A percentile compares a stretch with the other conserved stretches of the same genome.
These are phyloP conservation scores for Abelmoschus esculentus DNA, from an alignment of 345 rosid genomes.

Conservation along the genomic window DNA sequence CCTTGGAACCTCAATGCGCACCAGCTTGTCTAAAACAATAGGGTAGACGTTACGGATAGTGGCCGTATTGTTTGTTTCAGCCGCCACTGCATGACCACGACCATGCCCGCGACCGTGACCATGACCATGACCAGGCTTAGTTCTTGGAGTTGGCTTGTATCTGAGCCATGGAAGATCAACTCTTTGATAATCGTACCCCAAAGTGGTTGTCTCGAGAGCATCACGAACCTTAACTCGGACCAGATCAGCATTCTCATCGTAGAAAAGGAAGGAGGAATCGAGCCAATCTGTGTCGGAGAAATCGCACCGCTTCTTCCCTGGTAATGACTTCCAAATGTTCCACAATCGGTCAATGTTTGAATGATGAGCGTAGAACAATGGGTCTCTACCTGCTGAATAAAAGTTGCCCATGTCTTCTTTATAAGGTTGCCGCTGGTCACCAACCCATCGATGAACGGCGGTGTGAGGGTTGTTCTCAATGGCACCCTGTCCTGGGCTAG, in stretches of 20 bases:
- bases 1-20: too few species aligned
- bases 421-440: not conserved
- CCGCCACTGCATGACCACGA: too few species aligned
- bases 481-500: not conserved
- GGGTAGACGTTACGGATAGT: too few species aligned
- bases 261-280: constrained; percentile 39
- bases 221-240: constrained; percentile 49
- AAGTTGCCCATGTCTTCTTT: not conserved
- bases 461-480: not conserved
- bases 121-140: not conserved
- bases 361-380: not conserved
- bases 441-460: not conserved
- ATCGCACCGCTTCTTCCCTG: not conserved
- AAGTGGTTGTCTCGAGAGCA: constrained; percentile 25
- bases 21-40: too few species aligned
- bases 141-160: not conserved
- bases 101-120: not conserved
- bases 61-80: too few species aligned
- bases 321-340: not conserved
- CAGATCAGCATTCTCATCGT: constrained; percentile 44
- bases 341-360: not conserved
- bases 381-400: not conserved
- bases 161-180: not conserved
- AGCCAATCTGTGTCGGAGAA: constrained; percentile 26
- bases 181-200: not conserved